Evolutionary conservation across 208 protist genomes (phyloP).

Genomic region (Blastocrithidia nonstop): DNA sequence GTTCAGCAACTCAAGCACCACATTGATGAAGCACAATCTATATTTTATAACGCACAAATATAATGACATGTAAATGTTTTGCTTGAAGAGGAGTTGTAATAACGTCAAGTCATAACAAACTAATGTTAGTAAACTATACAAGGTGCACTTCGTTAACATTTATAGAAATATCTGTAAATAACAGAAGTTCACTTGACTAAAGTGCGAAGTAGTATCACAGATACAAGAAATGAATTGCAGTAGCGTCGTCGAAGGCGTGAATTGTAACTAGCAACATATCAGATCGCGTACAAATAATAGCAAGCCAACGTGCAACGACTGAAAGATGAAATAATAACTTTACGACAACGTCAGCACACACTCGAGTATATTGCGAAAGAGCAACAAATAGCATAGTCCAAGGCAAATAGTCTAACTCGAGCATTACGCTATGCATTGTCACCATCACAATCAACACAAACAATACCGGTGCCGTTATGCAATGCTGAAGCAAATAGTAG

Average conservation of each 20-base stretch:
- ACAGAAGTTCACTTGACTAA: no score
- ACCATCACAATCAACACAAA: conserved; percentile 3
- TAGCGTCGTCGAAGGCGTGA: conserved; percentile 22
- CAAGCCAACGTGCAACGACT: conserved; percentile 40
- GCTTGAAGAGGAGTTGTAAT: no score
- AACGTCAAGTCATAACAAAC: no score
- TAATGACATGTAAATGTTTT: no score
- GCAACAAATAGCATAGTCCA: conserved; percentile 25
- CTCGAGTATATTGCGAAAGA: conserved; percentile 31
- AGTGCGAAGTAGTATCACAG: no score
- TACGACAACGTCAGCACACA: conserved; percentile 14
- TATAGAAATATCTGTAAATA: no score
- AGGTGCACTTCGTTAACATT: no score
- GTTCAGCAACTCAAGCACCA: no score
- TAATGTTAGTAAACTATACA: no score
- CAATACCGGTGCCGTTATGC: conserved; percentile 5
- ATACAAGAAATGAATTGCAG: conserved; percentile 12
- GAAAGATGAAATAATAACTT: conserved; percentile 5
- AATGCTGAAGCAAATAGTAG: conserved; percentile 4
- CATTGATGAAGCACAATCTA: no score
- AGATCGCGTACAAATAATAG: conserved; percentile 61
- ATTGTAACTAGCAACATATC: conserved; percentile 44
- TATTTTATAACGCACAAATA: no score
- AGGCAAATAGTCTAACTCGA: conserved; percentile 16
- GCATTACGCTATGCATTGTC: conserved; percentile 5